Evolutionary conservation across 805 yeast species (phyloP).

Genomic region (Lachancea thermotolerans): DNA sequence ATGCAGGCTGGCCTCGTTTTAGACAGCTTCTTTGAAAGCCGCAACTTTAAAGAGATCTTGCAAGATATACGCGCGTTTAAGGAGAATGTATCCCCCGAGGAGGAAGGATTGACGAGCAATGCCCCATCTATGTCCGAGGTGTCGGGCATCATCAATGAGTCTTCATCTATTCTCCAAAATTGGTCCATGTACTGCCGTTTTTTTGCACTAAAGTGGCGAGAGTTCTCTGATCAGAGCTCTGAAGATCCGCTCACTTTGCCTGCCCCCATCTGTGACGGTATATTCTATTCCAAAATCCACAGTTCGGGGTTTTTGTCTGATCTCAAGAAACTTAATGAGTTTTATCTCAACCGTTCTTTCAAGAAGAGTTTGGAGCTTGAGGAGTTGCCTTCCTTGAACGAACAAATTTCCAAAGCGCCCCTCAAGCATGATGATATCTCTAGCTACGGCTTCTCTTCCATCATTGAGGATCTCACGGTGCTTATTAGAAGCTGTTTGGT

Average conservation of each 20-base stretch:
- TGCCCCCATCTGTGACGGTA: constrained; percentile 23
- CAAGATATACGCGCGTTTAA: constrained; percentile 34
- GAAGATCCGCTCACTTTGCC: constrained; percentile 15
- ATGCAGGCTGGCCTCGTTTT: constrained; percentile 84
- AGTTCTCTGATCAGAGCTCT: constrained; percentile 24
- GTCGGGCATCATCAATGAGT: constrained; percentile 47
- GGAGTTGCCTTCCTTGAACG: constrained; percentile 55
- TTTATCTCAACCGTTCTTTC: constrained; percentile 67
- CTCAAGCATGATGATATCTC: constrained; percentile 21
- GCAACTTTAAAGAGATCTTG: constrained; percentile 49
- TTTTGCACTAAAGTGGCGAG: constrained; percentile 61
- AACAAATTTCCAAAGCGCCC: constrained; percentile 23
- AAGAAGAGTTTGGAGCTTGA: constrained; percentile 79
- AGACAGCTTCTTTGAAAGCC: constrained; percentile 76
- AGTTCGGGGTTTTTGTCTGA: constrained; percentile 45
- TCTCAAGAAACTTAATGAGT: constrained; percentile 57
- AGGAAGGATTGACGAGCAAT: background rate
- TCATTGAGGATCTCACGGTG: constrained; percentile 77
- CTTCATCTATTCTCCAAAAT: constrained; percentile 69
- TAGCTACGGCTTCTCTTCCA: constrained; percentile 63
- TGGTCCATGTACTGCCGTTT: constrained; percentile 81
- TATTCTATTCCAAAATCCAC: constrained; percentile 21
- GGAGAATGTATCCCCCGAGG: constrained; percentile 7
- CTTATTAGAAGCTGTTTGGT: constrained; percentile 62
- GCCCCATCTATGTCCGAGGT: constrained; percentile 9